Conservation (phyloP, 305 asterid genomes). For the Rubia tinctorum region DNA sequence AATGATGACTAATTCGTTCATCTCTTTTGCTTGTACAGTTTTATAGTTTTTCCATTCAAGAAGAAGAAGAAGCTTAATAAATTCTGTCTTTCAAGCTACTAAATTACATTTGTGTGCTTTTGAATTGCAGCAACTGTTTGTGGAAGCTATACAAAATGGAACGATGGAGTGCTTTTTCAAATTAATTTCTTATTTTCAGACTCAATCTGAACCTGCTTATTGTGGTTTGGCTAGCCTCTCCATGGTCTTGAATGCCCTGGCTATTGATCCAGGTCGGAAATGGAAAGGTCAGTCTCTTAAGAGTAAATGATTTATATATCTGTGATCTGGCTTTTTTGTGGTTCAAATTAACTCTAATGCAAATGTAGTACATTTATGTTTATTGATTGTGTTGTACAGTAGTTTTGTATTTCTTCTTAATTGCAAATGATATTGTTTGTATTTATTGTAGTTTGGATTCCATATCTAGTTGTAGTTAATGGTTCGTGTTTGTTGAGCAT, state of each 20-base stretch:
- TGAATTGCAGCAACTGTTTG: slow-evolving; percentile 68
- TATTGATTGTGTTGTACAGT: background rate
- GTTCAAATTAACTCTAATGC: background rate
- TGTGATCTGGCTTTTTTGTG: background rate
- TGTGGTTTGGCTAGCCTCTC: slow-evolving; percentile 98
- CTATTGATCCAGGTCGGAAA: slow-evolving; percentile 93
- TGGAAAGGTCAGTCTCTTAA: slow-evolving; percentile 72
- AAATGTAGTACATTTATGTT: background rate
- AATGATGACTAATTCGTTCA: too few relatives aligned
- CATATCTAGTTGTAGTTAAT: background rate
- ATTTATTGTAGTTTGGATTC: background rate
- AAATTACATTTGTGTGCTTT: slow-evolving; percentile 16
- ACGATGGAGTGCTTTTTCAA: slow-evolving; percentile 92
- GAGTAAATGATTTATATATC: background rate
- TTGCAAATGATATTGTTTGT: background rate
- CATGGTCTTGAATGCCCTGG: slow-evolving; percentile 94
- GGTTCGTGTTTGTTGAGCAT: background rate
- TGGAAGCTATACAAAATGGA: slow-evolving; percentile 83
- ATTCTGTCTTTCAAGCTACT: slow-evolving; percentile 8
- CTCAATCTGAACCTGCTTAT: slow-evolving; percentile 98
- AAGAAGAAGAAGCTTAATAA: background rate
- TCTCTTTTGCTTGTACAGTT: background rate
- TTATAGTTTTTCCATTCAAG: background rate
- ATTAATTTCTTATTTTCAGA: slow-evolving; percentile 90
- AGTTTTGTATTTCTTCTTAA: background rate